Evolutionary conservation across 1,284 basidiomycete genomes (phyloP).

Genomic region (Ganoderma leucocontextum): DNA sequence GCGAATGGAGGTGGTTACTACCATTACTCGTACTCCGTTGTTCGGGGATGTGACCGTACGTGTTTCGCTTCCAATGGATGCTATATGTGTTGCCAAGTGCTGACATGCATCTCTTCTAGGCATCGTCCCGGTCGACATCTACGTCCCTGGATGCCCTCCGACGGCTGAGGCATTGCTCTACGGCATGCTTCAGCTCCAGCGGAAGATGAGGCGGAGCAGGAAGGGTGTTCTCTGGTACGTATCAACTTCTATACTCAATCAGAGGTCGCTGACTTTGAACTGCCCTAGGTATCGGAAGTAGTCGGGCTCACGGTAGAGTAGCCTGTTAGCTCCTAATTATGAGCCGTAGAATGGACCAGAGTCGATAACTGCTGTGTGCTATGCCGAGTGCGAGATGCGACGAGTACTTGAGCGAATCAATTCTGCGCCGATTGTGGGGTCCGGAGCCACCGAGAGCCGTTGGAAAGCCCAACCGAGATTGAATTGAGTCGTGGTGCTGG

Average conservation of each 20-base stretch:
- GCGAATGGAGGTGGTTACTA: constrained; percentile 99
- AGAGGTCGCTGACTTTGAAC: constrained; percentile 22
- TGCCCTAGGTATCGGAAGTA: constrained; percentile 39
- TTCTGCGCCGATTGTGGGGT: constrained; percentile 15
- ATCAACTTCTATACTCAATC: not conserved
- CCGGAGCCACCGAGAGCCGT: constrained; percentile 1
- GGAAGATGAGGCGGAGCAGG: constrained; percentile 94
- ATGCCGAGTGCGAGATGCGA: not conserved
- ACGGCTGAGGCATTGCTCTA: constrained; percentile 94
- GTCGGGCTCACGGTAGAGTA: constrained; percentile 28
- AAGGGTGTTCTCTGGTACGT: constrained; percentile 91
- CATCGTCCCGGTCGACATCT: constrained; percentile 98
- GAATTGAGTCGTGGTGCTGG: constrained; percentile 15
- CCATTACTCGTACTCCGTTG: constrained; percentile 98
- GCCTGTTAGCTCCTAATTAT: constrained; percentile 10
- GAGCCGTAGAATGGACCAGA: constrained; percentile 23
- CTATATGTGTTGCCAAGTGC: constrained; percentile 12
- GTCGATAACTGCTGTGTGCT: not conserved
- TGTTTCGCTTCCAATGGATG: constrained; percentile 29
- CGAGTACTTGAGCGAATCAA: not conserved
- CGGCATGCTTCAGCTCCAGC: constrained; percentile 95
- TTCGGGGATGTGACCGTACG: constrained; percentile 97
- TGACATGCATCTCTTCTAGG: constrained; percentile 49
- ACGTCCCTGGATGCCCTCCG: constrained; percentile 95
- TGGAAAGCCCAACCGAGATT: constrained; percentile 1